These are phyloP conservation scores for Prasinococcaceae sp. DNA, from an alignment of 139 green algal species.

Conservation along the genomic window DNA sequence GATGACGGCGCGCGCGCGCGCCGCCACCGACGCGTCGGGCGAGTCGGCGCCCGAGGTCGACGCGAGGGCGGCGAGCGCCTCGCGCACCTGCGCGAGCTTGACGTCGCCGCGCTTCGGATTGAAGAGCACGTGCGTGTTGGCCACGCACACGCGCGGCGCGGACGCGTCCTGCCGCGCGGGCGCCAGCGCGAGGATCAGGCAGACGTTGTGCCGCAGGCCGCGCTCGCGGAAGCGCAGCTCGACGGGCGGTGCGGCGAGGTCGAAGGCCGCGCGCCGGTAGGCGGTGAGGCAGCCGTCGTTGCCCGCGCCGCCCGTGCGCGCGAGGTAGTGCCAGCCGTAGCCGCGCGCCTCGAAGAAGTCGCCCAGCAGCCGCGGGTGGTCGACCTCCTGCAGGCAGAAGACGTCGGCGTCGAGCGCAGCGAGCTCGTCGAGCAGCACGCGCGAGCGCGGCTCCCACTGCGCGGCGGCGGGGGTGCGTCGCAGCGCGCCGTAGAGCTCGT, in stretches of 20 bases:
- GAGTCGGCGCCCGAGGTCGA: neutral
- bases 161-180: neutral
- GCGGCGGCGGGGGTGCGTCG: conserved; percentile 26
- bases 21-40: neutral
- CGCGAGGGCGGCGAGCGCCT: neutral
- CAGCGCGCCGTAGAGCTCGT: conserved; percentile 41
- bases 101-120: conserved; percentile 50
- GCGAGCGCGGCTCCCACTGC: conserved; percentile 30
- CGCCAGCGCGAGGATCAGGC: conserved; percentile 36
- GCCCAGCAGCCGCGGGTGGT: conserved; percentile 55
- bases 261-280: neutral
- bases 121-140: conserved; percentile 76
- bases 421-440: conserved; percentile 23
- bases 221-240: conserved; percentile 26
- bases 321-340: neutral
- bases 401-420: conserved; percentile 35
- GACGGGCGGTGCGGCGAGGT: neutral
- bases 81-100: conserved; percentile 22
- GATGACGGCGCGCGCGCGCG: neutral
- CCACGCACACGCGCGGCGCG: conserved; percentile 33
- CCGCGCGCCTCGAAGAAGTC: conserved; percentile 44
- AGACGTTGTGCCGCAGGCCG: conserved; percentile 65
- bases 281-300: neutral
- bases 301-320: neutral
- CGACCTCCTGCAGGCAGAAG: conserved; percentile 62